Base-by-base conservation (phyloP, 2,329 filamentous ascomycete genomes). In the Aspergillus costaricaensis region DNA sequence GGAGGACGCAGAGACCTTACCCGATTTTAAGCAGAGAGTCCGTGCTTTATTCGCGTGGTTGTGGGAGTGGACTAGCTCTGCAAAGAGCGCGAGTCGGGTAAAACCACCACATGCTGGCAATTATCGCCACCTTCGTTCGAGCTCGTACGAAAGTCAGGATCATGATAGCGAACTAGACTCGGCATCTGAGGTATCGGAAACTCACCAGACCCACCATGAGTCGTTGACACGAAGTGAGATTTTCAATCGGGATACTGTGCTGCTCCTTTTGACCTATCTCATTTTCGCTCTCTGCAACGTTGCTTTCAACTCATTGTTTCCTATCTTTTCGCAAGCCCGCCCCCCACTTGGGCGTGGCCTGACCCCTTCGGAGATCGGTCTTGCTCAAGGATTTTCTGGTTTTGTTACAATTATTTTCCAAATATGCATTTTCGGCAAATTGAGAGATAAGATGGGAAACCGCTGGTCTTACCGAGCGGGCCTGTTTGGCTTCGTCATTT, bases 231-330 rank as follows among this genome's bases (percentile, higher is more conserved):
- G 78, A 23, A 84, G 84, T 39, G 81, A 86, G 54, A 77, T 96
- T 1, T 82, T 94, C 54, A 96, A 91, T 70, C 84, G 88, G 59
- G 92, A 95, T 61, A 96, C 92, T 0, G 74, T 97, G 12, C 80
- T 96, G 2, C 84, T 99, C 0, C 84, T 99, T 5, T 74, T 86
- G 55, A 96, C 93, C 0, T 98, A 96, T 71, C 85, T 97, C 47
- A 89, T 98, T 53, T 99, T 98, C 72, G 93, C 97, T 70, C 83
- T 99, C 5, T 88, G 91, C 62, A 98, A 98, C 75, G 92, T 97
- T 66, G 92, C 92, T 3, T 99, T 93, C 83, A 97, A 96, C 77
- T 94, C 91, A 17, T 81, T 99, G 0, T 99, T 96, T 70, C 95
- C 95, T 0, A 94, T 98, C 57, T 99, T 98, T 69, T 91, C 89